phyloP scores from a whole-genome alignment of 2,329 filamentous ascomycete genomes.

The Fusarium chaquense region DNA sequence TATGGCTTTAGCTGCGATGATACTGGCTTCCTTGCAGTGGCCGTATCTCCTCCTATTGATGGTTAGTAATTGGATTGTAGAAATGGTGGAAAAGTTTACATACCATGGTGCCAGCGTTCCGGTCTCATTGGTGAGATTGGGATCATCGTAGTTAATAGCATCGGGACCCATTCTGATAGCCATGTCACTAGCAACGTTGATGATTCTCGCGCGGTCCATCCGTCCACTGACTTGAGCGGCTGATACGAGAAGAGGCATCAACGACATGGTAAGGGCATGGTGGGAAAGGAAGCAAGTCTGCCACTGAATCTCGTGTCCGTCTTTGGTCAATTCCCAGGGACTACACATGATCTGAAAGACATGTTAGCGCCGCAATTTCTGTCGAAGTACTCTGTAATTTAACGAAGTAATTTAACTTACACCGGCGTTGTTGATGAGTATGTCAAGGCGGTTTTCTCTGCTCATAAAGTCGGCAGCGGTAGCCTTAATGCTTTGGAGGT shows the following conservation, averaged over 20 bases:
- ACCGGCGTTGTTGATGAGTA: slow-evolving; percentile 44
- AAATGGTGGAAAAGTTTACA: accelerated
- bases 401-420: slow-evolving; percentile 41
- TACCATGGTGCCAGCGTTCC: slow-evolving; percentile 39
- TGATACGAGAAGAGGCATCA: slow-evolving; percentile 33
- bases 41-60: slow-evolving; percentile 32
- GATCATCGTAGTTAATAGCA: slow-evolving; percentile 39
- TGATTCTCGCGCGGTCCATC: slow-evolving; percentile 37
- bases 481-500: slow-evolving; percentile 36
- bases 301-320: slow-evolving; percentile 43
- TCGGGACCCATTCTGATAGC: slow-evolving; percentile 34
- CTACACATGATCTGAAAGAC: slow-evolving; percentile 35
- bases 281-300: slow-evolving; percentile 42
- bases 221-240: slow-evolving; percentile 20
- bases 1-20: slow-evolving; percentile 35
- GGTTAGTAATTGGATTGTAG: not conserved
- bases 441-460: slow-evolving; percentile 36
- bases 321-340: slow-evolving; percentile 38
- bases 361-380: slow-evolving; percentile 5
- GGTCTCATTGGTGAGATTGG: slow-evolving; percentile 35
- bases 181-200: slow-evolving; percentile 46
- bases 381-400: too few relatives aligned
- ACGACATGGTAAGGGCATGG: slow-evolving; percentile 34
- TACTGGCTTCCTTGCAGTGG: slow-evolving; percentile 43
- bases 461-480: slow-evolving; percentile 34